phyloP scores from a whole-genome alignment of 75 land plant genomes.

The Ceratopteris richardii region DNA sequence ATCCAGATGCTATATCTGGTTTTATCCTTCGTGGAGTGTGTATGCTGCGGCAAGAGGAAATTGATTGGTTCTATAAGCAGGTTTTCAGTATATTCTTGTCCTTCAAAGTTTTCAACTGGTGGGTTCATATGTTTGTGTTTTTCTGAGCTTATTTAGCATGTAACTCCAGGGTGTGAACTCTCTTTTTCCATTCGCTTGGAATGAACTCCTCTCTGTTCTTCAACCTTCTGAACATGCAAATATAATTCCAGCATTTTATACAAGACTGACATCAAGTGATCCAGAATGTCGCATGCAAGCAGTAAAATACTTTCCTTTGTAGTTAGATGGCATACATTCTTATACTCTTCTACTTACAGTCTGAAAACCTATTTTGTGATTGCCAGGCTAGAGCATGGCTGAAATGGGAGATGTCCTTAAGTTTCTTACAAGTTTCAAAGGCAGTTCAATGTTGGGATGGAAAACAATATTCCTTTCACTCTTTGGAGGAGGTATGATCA shows the following conservation, averaged over 20 bases:
- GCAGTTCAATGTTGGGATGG: conserved; percentile 20
- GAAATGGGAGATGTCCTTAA: conserved; percentile 36
- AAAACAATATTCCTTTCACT: conserved; percentile 12
- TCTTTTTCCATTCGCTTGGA: conserved; percentile 27
- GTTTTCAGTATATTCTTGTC: conserved; percentile 23
- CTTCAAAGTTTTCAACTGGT: background rate
- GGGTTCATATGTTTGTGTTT: background rate
- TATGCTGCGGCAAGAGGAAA: conserved; percentile 81
- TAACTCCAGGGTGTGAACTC: conserved; percentile 25
- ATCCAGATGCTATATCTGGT: conserved; percentile 83
- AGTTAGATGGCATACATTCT: too few relatives aligned
- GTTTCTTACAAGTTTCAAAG: conserved; percentile 20
- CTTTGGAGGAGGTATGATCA: conserved; percentile 1
- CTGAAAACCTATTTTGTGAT: too few relatives aligned
- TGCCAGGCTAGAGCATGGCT: conserved; percentile 30
- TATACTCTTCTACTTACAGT: too few relatives aligned
- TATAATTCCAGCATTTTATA: conserved; percentile 18
- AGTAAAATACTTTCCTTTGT: conserved; percentile 7
- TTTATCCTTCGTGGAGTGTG: conserved; percentile 90
- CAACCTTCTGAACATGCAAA: conserved; percentile 17
- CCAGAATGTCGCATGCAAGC: conserved; percentile 12
- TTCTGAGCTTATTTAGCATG: background rate
- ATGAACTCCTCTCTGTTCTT: conserved; percentile 23
- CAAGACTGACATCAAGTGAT: conserved; percentile 19
- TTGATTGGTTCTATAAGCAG: conserved; percentile 98